Percentiles rank a stretch among this genome's conserved stretches.
phyloP scores from a whole-genome alignment of 768 basidiomycete species.

The Rhizopogon vulgaris region DNA sequence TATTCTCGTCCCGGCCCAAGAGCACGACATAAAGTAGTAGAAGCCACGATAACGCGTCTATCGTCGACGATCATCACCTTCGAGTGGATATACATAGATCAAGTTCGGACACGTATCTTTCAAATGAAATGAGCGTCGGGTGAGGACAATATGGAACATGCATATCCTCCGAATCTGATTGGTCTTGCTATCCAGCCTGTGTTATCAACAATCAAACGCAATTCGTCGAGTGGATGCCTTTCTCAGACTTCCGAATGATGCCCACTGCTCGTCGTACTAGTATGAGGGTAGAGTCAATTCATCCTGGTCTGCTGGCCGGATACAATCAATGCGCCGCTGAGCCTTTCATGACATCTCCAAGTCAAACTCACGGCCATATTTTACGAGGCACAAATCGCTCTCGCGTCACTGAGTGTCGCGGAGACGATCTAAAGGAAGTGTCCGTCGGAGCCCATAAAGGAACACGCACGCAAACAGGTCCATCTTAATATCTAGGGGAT shows the following conservation, averaged over 20 bases:
- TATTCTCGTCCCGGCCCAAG: constrained; percentile 48
- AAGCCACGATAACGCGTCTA: constrained; percentile 73
- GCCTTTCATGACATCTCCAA: too few species aligned
- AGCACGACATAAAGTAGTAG: constrained; percentile 70
- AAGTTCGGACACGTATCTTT: constrained; percentile 70
- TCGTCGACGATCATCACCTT: constrained; percentile 97
- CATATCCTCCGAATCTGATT: constrained; percentile 29
- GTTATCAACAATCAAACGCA: too few species aligned
- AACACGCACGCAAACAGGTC: too few species aligned
- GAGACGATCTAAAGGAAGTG: too few species aligned
- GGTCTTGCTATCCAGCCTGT: constrained; percentile 49
- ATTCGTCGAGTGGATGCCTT: constrained; percentile 36
- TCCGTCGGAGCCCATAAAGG: too few species aligned
- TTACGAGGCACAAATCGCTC: too few species aligned
- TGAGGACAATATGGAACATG: constrained; percentile 33
- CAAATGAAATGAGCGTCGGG: constrained; percentile 1
- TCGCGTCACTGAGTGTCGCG: too few species aligned
- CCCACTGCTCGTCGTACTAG: constrained; percentile 70
- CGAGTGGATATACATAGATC: constrained; percentile 65
- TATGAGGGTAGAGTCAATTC: constrained; percentile 39
- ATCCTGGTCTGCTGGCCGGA: constrained; percentile 38
- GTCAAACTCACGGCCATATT: too few species aligned
- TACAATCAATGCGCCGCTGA: background rate
- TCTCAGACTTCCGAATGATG: constrained; percentile 66
- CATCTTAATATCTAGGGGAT: constrained; percentile 32